Conservation (phyloP, 2,329 filamentous ascomycete species). For the Fusarium bulbicola region DNA sequence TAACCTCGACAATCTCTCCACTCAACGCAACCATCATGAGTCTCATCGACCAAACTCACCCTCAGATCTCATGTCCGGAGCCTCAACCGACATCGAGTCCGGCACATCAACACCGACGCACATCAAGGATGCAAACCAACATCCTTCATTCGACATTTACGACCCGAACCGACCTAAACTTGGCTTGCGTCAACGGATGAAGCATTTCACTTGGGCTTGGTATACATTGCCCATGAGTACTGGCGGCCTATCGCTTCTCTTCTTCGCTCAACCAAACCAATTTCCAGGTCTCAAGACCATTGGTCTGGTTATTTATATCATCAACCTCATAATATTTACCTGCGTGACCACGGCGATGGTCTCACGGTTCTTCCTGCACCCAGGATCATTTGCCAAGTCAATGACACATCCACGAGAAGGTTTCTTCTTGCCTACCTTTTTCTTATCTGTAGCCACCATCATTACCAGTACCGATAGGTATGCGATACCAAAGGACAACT, state of each 20-base stretch:
- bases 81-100: conserved; percentile 13
- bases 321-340: conserved; percentile 72
- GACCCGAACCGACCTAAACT: conserved; percentile 45
- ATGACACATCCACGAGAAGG: conserved; percentile 72
- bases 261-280: conserved; percentile 68
- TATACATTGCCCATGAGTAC: conserved; percentile 80
- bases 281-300: conserved; percentile 72
- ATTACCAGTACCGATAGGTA: conserved; percentile 73
- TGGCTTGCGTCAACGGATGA: conserved; percentile 54
- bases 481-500: conserved; percentile 64
- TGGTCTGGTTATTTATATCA: conserved; percentile 71
- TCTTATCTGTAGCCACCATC: conserved; percentile 73
- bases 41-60: background rate
- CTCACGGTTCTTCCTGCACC: conserved; percentile 69
- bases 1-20: conserved; percentile 4
- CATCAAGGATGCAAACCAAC: background rate
- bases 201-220: conserved; percentile 77
- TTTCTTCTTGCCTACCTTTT: conserved; percentile 77
- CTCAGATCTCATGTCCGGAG: background rate
- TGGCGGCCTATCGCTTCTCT: conserved; percentile 73
- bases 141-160: conserved; percentile 14
- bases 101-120: conserved; percentile 11
- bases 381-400: conserved; percentile 61
- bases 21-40: background rate
- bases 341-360: conserved; percentile 62